These are phyloP conservation scores for Lasiosphaeria ovina DNA, from an alignment of 495 filamentous ascomycete species.

Conservation along the genomic window DNA sequence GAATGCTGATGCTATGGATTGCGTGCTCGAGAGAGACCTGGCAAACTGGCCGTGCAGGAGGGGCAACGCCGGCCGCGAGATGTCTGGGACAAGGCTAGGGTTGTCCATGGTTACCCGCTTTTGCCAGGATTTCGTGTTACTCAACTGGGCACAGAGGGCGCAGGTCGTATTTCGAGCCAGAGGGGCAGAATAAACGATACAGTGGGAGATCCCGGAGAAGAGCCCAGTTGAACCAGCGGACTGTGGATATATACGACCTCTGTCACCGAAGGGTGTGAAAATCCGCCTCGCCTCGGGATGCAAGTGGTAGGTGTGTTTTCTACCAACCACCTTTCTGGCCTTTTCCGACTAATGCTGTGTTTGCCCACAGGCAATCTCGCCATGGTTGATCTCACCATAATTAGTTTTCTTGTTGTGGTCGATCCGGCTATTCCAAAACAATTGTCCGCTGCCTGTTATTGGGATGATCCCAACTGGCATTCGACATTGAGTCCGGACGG, in stretches of 20 bases:
- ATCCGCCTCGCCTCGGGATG: too few species aligned
- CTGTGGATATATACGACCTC: constrained; percentile 18
- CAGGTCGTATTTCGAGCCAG: too few species aligned
- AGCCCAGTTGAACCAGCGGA: not conserved
- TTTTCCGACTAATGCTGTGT: constrained; percentile 9
- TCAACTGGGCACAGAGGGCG: not conserved
- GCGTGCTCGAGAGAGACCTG: constrained; percentile 25
- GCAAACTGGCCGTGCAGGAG: constrained; percentile 11
- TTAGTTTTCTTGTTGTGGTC: too few species aligned
- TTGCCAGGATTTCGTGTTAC: not conserved
- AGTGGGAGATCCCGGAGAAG: not conserved
- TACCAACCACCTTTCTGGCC: not conserved
- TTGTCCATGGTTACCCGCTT: constrained; percentile 14
- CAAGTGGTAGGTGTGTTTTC: too few species aligned
- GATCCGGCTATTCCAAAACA: too few species aligned
- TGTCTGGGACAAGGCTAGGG: not conserved
- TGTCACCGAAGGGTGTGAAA: not conserved
- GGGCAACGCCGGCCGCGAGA: not conserved
- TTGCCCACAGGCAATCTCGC: not conserved
- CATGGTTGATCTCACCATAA: too few species aligned
- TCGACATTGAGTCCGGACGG: too few species aligned
- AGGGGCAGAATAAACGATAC: too few species aligned
- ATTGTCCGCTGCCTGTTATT: too few species aligned
- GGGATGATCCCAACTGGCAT: too few species aligned
- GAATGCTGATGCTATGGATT: constrained; percentile 25